Evolutionary conservation across 2,329 filamentous ascomycete species (phyloP).

Genomic region (Aspergillus carbonarius): DNA sequence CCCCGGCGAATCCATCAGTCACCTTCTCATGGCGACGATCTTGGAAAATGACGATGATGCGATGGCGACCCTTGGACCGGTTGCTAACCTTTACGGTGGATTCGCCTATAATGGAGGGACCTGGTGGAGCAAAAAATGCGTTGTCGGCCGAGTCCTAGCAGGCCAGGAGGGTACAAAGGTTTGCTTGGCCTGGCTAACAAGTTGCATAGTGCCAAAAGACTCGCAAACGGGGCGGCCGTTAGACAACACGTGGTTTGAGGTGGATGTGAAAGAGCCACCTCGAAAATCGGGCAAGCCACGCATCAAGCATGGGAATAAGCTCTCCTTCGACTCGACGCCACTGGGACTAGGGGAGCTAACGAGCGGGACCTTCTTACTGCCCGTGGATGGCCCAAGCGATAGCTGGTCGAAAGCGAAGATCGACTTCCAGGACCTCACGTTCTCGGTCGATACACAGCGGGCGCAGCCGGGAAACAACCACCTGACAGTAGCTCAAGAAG

Average conservation of each 20-base stretch:
- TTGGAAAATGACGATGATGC: conserved; percentile 56
- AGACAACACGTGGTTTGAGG: conserved; percentile 52
- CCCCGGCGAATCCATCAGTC: conserved; percentile 54
- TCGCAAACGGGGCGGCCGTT: conserved; percentile 25
- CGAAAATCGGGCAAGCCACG: conserved; percentile 36
- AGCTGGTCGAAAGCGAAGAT: conserved; percentile 15
- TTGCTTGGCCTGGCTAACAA: conserved; percentile 57
- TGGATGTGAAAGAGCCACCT: conserved; percentile 39
- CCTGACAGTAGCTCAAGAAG: conserved; percentile 23
- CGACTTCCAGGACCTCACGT: conserved; percentile 24
- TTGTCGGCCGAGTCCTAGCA: conserved; percentile 56
- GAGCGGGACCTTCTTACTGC: conserved; percentile 39
- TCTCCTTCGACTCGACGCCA: conserved; percentile 42
- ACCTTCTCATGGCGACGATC: conserved; percentile 57
- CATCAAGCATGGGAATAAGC: conserved; percentile 44
- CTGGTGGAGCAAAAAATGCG: conserved; percentile 59
- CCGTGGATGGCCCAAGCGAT: conserved; percentile 29
- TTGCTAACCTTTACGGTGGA: conserved; percentile 55
- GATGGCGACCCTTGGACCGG: conserved; percentile 49
- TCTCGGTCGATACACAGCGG: conserved; percentile 23
- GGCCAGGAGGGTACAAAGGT: conserved; percentile 46
- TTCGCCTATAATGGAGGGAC: conserved; percentile 52
- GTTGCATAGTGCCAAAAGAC: conserved; percentile 41
- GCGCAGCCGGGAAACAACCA: conserved; percentile 11
- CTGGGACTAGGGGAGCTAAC: conserved; percentile 41